Base-by-base conservation (phyloP, 352 stramenopile genomes). In the Globisporangium orthogonon region DNA sequence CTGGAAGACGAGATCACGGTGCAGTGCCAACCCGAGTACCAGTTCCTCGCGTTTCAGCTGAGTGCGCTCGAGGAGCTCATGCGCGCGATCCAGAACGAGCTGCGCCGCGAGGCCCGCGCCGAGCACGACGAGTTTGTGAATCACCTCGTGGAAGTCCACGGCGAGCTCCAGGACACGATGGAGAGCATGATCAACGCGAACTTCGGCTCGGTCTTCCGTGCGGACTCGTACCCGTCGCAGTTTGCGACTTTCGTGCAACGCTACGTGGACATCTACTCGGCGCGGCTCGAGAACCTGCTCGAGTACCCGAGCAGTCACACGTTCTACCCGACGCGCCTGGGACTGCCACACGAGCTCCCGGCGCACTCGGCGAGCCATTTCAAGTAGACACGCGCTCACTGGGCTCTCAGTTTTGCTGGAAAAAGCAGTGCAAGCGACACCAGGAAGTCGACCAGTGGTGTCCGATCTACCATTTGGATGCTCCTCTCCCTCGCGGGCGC, bases 191-290 rank as follows among this genome's bases (percentile, higher is more conserved):
- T 94, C 71, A 94, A 95, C 68, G 65, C 61, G 35, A 92, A 91
- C 66, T 96, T 96, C 62, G 87, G 87, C 50, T 94, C 83, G 1
- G 84, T 96, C 18, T 96, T 96, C 67, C 71, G 86, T 45, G 84
- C 79, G 23, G 79, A 87, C 51, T 80, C 79, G 48, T 88, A 95
- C 59, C 83, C 87, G 14, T 92, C 83, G 28, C 74, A 95, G 51
- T 96, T 94, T 59, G 81, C 85, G 7, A 95, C 91, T 62, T 88
- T 79, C 60, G 78, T 94, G 56, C 82, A 90, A 59, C 75, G 87
- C 39, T 94, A 96, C 61, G 85, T 93, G 10, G 87, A 96, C 61
- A 80, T 96, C 33, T 96, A 95, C 74, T 91, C 81, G 37, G 83
- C 76, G n/a, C 73, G 83, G 1, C 70, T 94, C 44, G 81, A 90